Base-by-base conservation (phyloP, 805 yeast genomes). In the Candida manassasensis region DNA sequence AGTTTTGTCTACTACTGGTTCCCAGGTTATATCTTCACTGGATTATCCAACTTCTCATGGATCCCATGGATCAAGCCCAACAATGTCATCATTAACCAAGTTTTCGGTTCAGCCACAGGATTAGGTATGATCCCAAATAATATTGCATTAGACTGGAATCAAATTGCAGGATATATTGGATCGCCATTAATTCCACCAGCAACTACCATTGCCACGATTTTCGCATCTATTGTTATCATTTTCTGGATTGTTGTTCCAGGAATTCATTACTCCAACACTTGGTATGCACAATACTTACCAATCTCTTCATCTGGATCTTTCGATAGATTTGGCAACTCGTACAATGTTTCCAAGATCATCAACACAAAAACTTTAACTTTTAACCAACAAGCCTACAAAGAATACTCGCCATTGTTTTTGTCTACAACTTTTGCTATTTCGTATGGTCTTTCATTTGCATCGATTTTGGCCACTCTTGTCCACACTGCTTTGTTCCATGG, bases 131-230 rank as follows among this genome's bases (percentile, higher is more conserved):
- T 79, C 44, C 88, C 88, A 8, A 52, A 79, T 29, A 75, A 83
- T 12, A 50, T 79, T 34, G 74, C 84, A 7, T 79, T 81, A 48
- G 86, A 81, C 56, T 81, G 85, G 85, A 72, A 73, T 47, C 77
- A 76, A 49, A 62, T 79, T 27, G 71, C 78, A 6, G 69, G 67
- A 38, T 72, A 68, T 55, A 58, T 75, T 42, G 79, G 79, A 12
- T 73, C 80, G 14, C 86, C 87, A 8, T 65, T 81, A 50, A 66
- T 78, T 36, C 81, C 84, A 7, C 86, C 87, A 13, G 69, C 73
- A 18, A 55, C 69, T 11, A 59, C 73, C n/a, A 63, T 75, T 15
- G 56, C 72, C 21, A 63, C 77, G 15, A 51, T 73, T 27, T 57
- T 75, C 27, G 37, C 59, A 47, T 40, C 48, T 4, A 29, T 56